phyloP scores from a whole-genome alignment of 2,329 filamentous ascomycete species.

The Colletotrichum sp. region DNA sequence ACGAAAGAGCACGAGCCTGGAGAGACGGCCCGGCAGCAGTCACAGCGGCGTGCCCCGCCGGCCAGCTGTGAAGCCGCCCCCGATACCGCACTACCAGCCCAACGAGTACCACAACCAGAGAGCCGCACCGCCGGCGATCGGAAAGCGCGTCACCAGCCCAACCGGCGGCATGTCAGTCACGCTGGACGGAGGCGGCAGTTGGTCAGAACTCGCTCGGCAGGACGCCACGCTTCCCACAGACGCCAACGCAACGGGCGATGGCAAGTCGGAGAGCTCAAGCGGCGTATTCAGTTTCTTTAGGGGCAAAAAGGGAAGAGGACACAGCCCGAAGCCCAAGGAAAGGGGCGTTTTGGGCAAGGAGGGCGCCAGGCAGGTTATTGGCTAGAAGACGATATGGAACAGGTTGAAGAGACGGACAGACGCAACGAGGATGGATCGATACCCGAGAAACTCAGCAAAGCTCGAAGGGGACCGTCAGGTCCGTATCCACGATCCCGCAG shows the following conservation, averaged over 20 bases:
- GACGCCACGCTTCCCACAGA: conserved; percentile 77
- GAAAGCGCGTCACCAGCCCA: conserved; percentile 75
- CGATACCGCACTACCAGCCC: conserved; percentile 50
- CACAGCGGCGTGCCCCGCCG: conserved; percentile 21
- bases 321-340: conserved; percentile 94
- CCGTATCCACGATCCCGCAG: neutral
- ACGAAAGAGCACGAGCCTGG: conserved; percentile 18
- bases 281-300: conserved; percentile 91
- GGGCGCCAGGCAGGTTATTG: conserved; percentile 83
- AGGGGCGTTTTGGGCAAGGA: conserved; percentile 94
- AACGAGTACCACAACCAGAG: conserved; percentile 45
- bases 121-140: conserved; percentile 50
- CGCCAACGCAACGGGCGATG: conserved; percentile 58
- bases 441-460: conserved; percentile 4
- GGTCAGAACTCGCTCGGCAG: conserved; percentile 88
- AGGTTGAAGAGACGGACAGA: conserved; percentile 7
- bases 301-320: conserved; percentile 86
- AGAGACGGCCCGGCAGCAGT: conserved; percentile 17
- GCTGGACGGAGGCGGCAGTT: conserved; percentile 86
- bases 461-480: neutral
- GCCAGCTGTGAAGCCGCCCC: conserved; percentile 28
- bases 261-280: conserved; percentile 64
- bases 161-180: conserved; percentile 90
- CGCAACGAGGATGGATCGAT: conserved; percentile 10
- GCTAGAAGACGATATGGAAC: conserved; percentile 40